phyloP scores from a whole-genome alignment of 2,329 filamentous ascomycete genomes.

The Xylaria arbuscula region DNA sequence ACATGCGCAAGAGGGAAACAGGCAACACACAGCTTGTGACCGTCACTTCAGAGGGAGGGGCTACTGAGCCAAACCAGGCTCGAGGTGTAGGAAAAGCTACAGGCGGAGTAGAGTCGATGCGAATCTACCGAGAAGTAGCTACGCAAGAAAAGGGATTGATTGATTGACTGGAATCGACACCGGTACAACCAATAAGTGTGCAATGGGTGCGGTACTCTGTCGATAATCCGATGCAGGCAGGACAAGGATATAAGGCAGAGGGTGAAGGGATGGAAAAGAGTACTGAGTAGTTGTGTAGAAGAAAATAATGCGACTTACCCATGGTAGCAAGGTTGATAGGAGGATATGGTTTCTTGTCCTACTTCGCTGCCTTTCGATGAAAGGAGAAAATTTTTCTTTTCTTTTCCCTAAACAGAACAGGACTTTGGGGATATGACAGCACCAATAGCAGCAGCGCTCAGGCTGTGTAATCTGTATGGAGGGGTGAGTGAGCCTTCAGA shows the following conservation, averaged over 20 bases:
- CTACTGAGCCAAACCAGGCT: constrained; percentile 76
- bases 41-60: constrained; percentile 13
- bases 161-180: constrained; percentile 17
- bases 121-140: constrained; percentile 14
- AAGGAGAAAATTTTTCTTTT: constrained; percentile 39
- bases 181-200: constrained; percentile 21
- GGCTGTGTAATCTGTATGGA: constrained; percentile 47
- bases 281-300: constrained; percentile 35
- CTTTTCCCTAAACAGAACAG: constrained; percentile 45
- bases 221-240: constrained; percentile 21
- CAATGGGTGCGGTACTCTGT: constrained; percentile 16
- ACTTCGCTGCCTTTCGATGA: constrained; percentile 43
- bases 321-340: constrained; percentile 43
- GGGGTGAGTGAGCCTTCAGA: constrained; percentile 48
- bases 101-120: constrained; percentile 9
- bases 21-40: constrained; percentile 33
- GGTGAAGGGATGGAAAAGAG: constrained; percentile 11
- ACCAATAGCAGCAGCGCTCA: constrained; percentile 40
- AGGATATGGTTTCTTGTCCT: constrained; percentile 43
- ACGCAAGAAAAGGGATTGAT: constrained; percentile 18
- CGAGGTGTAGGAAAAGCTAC: constrained; percentile 56
- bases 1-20: constrained; percentile 36
- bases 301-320: constrained; percentile 45
- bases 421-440: constrained; percentile 39
- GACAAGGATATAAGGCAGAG: constrained; percentile 11